Evolutionary conservation across 495 filamentous ascomycete species (phyloP), one percentile per base, ranked within the genome.

Genomic region (Achaetomiella virescens): DNA sequence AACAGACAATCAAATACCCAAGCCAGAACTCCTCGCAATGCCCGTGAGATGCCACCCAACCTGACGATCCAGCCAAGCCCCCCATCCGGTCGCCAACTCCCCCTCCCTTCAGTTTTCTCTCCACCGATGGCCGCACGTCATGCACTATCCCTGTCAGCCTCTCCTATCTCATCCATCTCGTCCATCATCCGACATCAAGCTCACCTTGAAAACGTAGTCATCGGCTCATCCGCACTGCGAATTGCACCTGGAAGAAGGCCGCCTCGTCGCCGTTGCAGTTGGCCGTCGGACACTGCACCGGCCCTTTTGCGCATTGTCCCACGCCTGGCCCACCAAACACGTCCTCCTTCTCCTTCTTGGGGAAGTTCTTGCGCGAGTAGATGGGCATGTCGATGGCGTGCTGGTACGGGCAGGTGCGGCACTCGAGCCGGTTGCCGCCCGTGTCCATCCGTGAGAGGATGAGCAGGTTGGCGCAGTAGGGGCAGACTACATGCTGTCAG

Each of bases 181-280:
- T n/a, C n/a, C 48, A 36, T 31, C 41, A 33, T 11, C 25, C 33
- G 12, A 25, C 43, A 18, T 42, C 17, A 14, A 12, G 42, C 77
- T 49, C 60, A 91, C 89, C 87, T 88, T 91, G 69, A 91, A 72
- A 98, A 97, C 38, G 81, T 89, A 45, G 93, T 98, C 90, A 96
- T 96, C 49, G 93, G 93, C 78, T 98, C 93, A 74, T 98, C 93
- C 38, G 95, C 93, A 75, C 89, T 95, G 55, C 93, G 85, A 74
- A 96, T 97, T 98, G 93, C 63, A 97, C 84, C 80, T 92, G 88
- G 74, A 90, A 95, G 80, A 89, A 97, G 55, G 89, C 95, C 35
- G 95, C 93, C 73, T 88, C 81, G 46, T 79, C 73, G 29, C 88
- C 86, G 55, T 84, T 78, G 74, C 93, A 98, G 41, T 77, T 73